Conservation (phyloP, 108 stramenopile genomes). For the Fragilariopsis cylindrus region DNA sequence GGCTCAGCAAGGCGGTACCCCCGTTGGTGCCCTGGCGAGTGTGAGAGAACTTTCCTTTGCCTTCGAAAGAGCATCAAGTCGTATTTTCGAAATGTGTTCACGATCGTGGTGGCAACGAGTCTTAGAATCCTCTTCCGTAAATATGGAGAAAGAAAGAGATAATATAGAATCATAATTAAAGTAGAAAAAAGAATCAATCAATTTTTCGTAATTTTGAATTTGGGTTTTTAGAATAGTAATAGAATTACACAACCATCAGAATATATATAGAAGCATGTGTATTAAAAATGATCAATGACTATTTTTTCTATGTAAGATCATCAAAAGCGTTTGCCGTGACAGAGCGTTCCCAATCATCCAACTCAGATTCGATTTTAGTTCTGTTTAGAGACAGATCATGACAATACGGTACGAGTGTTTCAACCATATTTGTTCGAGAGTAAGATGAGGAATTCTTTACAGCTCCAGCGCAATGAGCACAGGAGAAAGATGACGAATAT, state of each 20-base stretch:
- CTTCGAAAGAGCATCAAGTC: slow-evolving; percentile 80
- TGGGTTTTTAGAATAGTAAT: no score
- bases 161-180: no score
- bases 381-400: slow-evolving; percentile 29
- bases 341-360: slow-evolving; percentile 44
- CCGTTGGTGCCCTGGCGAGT: slow-evolving; percentile 77
- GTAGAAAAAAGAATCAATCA: no score
- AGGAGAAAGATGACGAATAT: slow-evolving; percentile 25
- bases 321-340: slow-evolving; percentile 25
- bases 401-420: slow-evolving; percentile 41
- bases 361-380: slow-evolving; percentile 20
- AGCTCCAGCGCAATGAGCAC: slow-evolving; percentile 34
- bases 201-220: no score
- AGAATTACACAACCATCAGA: neutral
- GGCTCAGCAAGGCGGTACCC: slow-evolving; percentile 34
- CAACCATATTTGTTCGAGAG: slow-evolving; percentile 38
- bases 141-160: no score
- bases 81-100: slow-evolving; percentile 84
- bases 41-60: slow-evolving; percentile 85
- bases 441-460: slow-evolving; percentile 35
- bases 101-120: slow-evolving; percentile 72
- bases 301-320: neutral
- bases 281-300: no score
- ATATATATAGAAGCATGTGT: slow-evolving; percentile 2
- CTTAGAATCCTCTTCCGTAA: neutral